phyloP scores from a whole-genome alignment of 1,284 basidiomycete species.

The Inonotus hispidus region DNA sequence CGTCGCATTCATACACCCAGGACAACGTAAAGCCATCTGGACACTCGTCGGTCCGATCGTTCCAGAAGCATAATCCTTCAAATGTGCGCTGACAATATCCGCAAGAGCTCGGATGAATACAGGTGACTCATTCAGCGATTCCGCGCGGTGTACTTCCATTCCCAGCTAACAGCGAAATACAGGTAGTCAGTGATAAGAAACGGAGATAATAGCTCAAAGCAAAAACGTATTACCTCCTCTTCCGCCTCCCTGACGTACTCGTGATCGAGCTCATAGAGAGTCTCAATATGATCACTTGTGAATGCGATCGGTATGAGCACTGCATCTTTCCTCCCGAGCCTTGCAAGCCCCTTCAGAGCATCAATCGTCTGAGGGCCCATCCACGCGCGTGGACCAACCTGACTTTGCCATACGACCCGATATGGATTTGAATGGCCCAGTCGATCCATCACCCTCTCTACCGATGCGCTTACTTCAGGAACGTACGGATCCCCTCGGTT shows the following conservation, averaged over 20 bases:
- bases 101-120: constrained; percentile 96
- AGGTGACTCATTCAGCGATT: constrained; percentile 96
- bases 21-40: constrained; percentile 88
- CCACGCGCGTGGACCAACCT: constrained; percentile 97
- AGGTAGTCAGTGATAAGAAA: constrained; percentile 13
- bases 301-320: constrained; percentile 96
- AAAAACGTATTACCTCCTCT: constrained; percentile 68
- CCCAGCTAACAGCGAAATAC: constrained; percentile 58
- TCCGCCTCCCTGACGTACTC: constrained; percentile 91
- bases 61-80: constrained; percentile 55
- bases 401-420: constrained; percentile 96
- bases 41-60: constrained; percentile 59
- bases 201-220: background rate
- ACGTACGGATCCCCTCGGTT: constrained; percentile 98
- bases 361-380: constrained; percentile 96
- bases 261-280: constrained; percentile 92
- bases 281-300: constrained; percentile 99
- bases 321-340: constrained; percentile 83
- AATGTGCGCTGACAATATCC: constrained; percentile 84
- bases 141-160: constrained; percentile 86
- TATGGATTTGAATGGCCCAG: constrained; percentile 79
- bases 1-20: constrained; percentile 85
- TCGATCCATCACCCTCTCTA: constrained; percentile 84
- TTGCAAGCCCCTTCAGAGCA: constrained; percentile 88
- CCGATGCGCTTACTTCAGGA: constrained; percentile 92